Evolutionary conservation across 2,329 filamentous ascomycete genomes (phyloP).

Genomic region (Epicoccum nigrum): DNA sequence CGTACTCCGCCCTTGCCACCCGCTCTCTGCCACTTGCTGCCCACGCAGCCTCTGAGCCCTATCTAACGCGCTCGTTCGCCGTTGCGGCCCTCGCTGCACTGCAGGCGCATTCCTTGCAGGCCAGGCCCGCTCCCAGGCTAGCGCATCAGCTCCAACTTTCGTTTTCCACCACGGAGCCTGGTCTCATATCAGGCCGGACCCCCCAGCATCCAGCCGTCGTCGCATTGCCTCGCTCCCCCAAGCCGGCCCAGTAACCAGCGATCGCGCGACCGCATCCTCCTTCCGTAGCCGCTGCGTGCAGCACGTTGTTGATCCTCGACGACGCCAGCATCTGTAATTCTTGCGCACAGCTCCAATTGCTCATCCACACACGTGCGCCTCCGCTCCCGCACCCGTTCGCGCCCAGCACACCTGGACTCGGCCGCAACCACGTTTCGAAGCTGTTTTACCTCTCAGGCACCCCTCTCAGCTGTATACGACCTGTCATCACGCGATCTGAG

Average conservation of each 20-base stretch:
- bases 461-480: conserved; percentile 22
- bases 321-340: conserved; percentile 19
- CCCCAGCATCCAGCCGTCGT: conserved; percentile 13
- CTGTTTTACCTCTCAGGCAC: conserved; percentile 37
- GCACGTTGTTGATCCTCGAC: not conserved
- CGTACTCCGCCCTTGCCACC: conserved; percentile 36
- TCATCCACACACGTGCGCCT: conserved; percentile 21
- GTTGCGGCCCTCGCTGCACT: conserved; percentile 33
- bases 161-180: conserved; percentile 18
- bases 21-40: conserved; percentile 11
- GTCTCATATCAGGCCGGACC: conserved; percentile 32
- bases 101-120: conserved; percentile 34
- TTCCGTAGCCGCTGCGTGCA: conserved; percentile 20
- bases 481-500: conserved; percentile 24
- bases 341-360: conserved; percentile 32
- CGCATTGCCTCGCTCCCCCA: conserved; percentile 22
- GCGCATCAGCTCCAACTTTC: conserved; percentile 29
- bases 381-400: conserved; percentile 8
- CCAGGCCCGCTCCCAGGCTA: conserved; percentile 25
- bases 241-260: conserved; percentile 13
- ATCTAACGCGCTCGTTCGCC: conserved; percentile 17
- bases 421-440: conserved; percentile 45
- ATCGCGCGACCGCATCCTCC: conserved; percentile 24
- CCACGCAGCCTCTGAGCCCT: conserved; percentile 6
- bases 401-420: conserved; percentile 11